These are phyloP conservation scores for Globisporangium viniferum DNA, from an alignment of 352 stramenopile genomes.

Conservation along the genomic window DNA sequence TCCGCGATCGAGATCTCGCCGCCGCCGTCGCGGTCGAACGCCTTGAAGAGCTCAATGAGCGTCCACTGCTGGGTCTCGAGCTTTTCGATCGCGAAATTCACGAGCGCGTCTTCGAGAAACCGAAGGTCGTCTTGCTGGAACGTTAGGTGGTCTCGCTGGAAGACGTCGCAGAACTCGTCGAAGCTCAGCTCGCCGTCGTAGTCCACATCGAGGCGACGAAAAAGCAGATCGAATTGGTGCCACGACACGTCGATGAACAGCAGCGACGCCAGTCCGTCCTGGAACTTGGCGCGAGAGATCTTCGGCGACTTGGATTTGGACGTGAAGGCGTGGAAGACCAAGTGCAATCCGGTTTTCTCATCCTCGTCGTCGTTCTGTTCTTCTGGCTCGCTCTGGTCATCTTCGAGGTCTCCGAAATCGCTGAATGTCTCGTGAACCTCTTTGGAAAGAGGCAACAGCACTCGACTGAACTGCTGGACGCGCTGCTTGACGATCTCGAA, in stretches of 20 bases:
- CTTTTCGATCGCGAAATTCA: constrained; percentile 39
- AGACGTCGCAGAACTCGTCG: constrained; percentile 38
- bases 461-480: constrained; percentile 29
- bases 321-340: constrained; percentile 36
- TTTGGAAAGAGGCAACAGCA: constrained; percentile 21
- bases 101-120: constrained; percentile 38
- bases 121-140: constrained; percentile 32
- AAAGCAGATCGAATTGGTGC: constrained; percentile 54
- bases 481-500: constrained; percentile 50
- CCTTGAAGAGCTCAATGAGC: constrained; percentile 42
- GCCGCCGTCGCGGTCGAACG: constrained; percentile 46
- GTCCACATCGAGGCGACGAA: constrained; percentile 37
- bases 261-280: constrained; percentile 30
- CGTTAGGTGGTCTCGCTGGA: constrained; percentile 22
- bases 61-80: constrained; percentile 47
- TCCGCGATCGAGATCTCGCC: constrained; percentile 46
- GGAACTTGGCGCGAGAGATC: constrained; percentile 42
- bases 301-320: constrained; percentile 13
- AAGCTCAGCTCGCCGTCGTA: constrained; percentile 35
- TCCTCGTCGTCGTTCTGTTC: constrained; percentile 15
- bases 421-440: constrained; percentile 32
- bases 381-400: constrained; percentile 17
- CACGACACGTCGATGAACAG: constrained; percentile 42
- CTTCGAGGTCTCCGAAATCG: constrained; percentile 42
- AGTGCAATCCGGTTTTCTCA: constrained; percentile 19